A percentile compares a stretch with the other conserved stretches of the same genome.
phyloP scores from a whole-genome alignment of 768 basidiomycete genomes.

The Mycena crocata region DNA sequence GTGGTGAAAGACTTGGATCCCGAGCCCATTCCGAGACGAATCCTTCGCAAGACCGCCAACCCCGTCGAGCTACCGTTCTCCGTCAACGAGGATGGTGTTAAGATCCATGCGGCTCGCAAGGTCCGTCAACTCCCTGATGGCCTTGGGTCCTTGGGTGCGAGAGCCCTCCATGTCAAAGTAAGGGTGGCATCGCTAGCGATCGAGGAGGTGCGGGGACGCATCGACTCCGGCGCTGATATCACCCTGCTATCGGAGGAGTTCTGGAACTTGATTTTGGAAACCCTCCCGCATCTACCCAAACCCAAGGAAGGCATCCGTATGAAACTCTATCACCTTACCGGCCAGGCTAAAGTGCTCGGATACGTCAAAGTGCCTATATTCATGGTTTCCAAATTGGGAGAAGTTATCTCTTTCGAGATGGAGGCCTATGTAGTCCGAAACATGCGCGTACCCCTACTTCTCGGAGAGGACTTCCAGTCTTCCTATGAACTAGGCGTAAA shows the following conservation, averaged over 20 bases:
- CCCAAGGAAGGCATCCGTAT: constrained; percentile 19
- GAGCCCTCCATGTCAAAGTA: too few relatives aligned
- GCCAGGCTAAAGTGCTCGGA: constrained; percentile 25
- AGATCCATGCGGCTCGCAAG: too few relatives aligned
- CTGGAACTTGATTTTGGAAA: not conserved
- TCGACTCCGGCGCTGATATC: too few relatives aligned
- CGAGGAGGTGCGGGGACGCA: too few relatives aligned
- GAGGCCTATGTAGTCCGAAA: constrained; percentile 38
- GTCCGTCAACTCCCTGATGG: too few relatives aligned
- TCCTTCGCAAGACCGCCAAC: too few relatives aligned
- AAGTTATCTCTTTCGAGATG: constrained; percentile 16
- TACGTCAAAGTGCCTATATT: constrained; percentile 29
- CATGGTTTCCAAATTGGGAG: not conserved
- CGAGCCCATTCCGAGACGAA: too few relatives aligned
- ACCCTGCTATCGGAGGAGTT: not conserved
- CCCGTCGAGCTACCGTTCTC: too few relatives aligned
- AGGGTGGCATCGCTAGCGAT: too few relatives aligned
- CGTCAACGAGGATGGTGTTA: too few relatives aligned
- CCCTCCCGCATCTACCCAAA: not conserved
- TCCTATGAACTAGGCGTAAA: constrained; percentile 32
- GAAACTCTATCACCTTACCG: constrained; percentile 23
- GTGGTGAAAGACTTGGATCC: too few relatives aligned
- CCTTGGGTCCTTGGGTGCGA: too few relatives aligned
- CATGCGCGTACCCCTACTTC: constrained; percentile 37
- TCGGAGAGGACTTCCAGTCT: constrained; percentile 27